Conservation (phyloP, 2,329 filamentous ascomycete genomes). For the Sclerotinia spermophila region DNA sequence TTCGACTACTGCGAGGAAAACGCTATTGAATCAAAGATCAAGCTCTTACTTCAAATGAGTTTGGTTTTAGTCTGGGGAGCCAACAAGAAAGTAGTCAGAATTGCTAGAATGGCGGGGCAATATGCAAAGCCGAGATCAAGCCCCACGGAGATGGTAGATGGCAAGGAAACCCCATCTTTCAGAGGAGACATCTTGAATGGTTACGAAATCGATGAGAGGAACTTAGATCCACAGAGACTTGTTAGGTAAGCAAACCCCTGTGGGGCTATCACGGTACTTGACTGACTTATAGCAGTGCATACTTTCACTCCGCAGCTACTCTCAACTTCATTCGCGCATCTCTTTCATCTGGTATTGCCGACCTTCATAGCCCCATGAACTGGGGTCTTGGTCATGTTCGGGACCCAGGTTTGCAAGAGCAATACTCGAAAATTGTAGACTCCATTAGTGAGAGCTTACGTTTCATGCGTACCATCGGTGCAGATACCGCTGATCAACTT, state of each 20-base stretch:
- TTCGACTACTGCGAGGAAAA: conserved; percentile 93
- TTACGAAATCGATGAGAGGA: conserved; percentile 69
- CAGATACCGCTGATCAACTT: conserved; percentile 77
- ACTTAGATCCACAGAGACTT: conserved; percentile 77
- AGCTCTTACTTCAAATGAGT: conserved; percentile 94
- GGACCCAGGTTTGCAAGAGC: conserved; percentile 75
- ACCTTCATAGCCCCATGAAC: conserved; percentile 88
- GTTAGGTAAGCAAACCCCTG: conserved; percentile 53
- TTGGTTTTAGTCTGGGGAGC: conserved; percentile 89
- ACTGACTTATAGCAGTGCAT: conserved; percentile 55
- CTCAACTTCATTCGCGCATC: conserved; percentile 88
- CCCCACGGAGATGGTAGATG: conserved; percentile 77
- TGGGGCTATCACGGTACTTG: not conserved
- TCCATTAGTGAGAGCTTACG: conserved; percentile 87
- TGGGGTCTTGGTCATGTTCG: conserved; percentile 92
- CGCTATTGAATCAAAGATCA: conserved; percentile 94
- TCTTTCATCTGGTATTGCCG: conserved; percentile 82
- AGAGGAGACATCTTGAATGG: conserved; percentile 95
- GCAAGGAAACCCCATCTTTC: conserved; percentile 81
- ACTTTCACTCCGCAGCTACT: conserved; percentile 92
- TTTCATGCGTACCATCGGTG: conserved; percentile 92
- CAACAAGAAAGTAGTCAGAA: conserved; percentile 79
- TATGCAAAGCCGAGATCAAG: conserved; percentile 94
- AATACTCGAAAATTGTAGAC: conserved; percentile 79
- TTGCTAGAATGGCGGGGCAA: conserved; percentile 94